phyloP scores from a whole-genome alignment of 2,329 filamentous ascomycete genomes.

The Paramyrothecium roridum region DNA sequence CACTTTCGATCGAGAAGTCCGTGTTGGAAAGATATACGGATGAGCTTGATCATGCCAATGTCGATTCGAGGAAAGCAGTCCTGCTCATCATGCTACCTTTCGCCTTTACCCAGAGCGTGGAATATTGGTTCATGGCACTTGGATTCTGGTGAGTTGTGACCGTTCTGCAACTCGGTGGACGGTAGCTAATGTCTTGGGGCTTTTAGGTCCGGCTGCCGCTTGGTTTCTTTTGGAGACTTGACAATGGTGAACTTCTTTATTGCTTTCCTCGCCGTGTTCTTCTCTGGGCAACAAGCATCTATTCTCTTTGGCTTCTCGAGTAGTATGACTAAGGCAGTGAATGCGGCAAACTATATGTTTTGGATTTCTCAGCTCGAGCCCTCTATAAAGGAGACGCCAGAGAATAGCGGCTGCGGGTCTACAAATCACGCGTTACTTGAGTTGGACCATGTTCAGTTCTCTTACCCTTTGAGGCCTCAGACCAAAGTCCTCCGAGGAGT shows the following conservation, averaged over 20 bases:
- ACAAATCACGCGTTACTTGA: too few species aligned
- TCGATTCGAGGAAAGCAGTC: constrained; percentile 5
- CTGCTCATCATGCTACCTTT: constrained; percentile 8
- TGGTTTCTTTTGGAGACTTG: constrained; percentile 26
- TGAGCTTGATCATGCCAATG: constrained; percentile 25
- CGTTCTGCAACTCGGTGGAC: neutral
- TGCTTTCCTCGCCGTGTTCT: constrained; percentile 37
- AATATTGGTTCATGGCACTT: constrained; percentile 27
- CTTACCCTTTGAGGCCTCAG: constrained; percentile 46
- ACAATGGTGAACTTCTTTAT: constrained; percentile 34
- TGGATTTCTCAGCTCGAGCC: too few species aligned
- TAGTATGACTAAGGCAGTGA: too few species aligned
- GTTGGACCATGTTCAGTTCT: too few species aligned
- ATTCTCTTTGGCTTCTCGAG: constrained; percentile 28
- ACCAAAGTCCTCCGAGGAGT: constrained; percentile 34
- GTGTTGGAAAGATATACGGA: constrained; percentile 27
- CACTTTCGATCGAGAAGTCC: constrained; percentile 31
- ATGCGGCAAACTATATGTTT: too few species aligned
- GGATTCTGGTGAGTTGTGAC: constrained; percentile 31
- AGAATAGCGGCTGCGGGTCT: too few species aligned
- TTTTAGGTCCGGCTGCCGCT: constrained; percentile 10
- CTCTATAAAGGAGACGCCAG: too few species aligned
- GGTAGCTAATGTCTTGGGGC: too few species aligned
- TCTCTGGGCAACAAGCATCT: constrained; percentile 17
- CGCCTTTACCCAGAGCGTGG: constrained; percentile 18